A percentile compares a stretch with the other conserved stretches of the same genome.
phyloP scores from a whole-genome alignment of 192 early-diverging fungal genomes.

The Mortierella claussenii region DNA sequence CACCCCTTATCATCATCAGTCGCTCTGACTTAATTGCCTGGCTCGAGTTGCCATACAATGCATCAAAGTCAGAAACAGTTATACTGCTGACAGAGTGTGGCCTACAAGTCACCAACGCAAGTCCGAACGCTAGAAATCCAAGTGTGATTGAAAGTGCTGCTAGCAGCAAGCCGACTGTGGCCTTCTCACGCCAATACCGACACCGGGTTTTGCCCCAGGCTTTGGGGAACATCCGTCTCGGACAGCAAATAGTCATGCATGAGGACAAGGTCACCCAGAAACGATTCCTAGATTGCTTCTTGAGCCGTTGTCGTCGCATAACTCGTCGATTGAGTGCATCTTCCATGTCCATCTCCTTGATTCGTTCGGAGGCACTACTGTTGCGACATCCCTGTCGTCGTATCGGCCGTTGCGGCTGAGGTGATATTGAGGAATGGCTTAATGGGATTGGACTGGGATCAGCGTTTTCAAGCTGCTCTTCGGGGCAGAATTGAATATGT shows the following conservation, averaged over 20 bases:
- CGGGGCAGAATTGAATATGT: not conserved
- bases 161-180: slow-evolving; percentile 81
- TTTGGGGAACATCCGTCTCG: slow-evolving; percentile 7
- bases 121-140: slow-evolving; percentile 87
- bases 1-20: slow-evolving; percentile 13
- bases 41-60: slow-evolving; percentile 9
- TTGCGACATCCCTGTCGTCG: not conserved
- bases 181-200: slow-evolving; percentile 90
- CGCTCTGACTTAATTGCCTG: not conserved
- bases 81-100: slow-evolving; percentile 5
- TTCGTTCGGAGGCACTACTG: slow-evolving; percentile 4
- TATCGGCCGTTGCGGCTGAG: not conserved
- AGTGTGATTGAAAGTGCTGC: slow-evolving; percentile 66
- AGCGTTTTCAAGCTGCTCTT: not conserved
- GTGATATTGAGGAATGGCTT: no score
- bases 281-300: slow-evolving; percentile 9
- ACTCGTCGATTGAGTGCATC: slow-evolving; percentile 17
- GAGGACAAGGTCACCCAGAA: slow-evolving; percentile 1
- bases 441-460: no score
- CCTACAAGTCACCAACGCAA: slow-evolving; percentile 44
- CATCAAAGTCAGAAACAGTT: slow-evolving; percentile 1
- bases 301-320: not conserved
- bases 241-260: slow-evolving; percentile 8
- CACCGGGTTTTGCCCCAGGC: slow-evolving; percentile 54
- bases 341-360: slow-evolving; percentile 25